Evolutionary conservation across 1,284 basidiomycete genomes (phyloP), one percentile per base, ranked within the genome.

Genomic region (Cystobasidium sp.): DNA sequence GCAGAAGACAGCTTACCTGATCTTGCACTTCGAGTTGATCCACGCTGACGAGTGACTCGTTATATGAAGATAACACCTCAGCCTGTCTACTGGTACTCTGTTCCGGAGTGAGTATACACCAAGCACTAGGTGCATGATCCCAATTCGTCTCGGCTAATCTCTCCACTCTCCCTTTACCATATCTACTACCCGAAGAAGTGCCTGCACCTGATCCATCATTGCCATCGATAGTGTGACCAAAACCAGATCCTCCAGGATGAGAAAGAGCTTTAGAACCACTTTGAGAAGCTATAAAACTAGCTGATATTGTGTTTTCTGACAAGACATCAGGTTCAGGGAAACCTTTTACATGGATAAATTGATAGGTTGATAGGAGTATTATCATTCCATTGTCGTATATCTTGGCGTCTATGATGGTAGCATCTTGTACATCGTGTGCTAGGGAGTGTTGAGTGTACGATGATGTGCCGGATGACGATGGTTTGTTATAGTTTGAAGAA

Each of bases 331-430:
- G 24, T 22, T 73, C 75, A 9, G 62, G 52, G 91, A 91, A 95
- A 20, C 89, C 90, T 82, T 89, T 92, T 76, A 93, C 88, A 81
- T 98, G 93, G 43, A 97, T 82, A 70, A 96, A 86, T 8, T 87
- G 86, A 75, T 94, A 82, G 2, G 89, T 88, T 1, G 90, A 90
- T 0, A 93, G 92, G 76, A 97, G 80, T 1, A 91, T 93, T 14
- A 98, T 92, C 55, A 98, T 83, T 0, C 95, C 96, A 76, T 87
- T 88, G 71, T 92, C 91, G 78, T 94, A 90, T 75, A 95, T 90
- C 31, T 88, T 86, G 0, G 93, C 96, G 74, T 94, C 90, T 55
- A 94, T 84, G 31, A 98, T 86, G 0, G 93, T 81, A 58, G 77
- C 96, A 80, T 97, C 94, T 5, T 88, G 87, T 0, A 93, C 93